Conservation (phyloP, 148 eudicot genomes). For the Nyssa sinensis region DNA sequence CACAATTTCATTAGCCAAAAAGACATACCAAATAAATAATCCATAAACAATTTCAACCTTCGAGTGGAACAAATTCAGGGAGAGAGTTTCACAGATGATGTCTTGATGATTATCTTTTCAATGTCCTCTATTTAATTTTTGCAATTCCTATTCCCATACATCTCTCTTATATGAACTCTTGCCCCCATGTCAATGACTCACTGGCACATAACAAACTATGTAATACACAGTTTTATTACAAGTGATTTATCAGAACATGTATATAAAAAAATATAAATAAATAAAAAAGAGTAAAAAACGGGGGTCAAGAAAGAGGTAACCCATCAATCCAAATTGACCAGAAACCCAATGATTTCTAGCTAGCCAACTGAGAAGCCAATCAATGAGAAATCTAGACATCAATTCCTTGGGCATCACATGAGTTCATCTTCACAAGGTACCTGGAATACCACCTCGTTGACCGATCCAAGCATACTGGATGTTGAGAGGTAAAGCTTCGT, state of each 20-base stretch:
- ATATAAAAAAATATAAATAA: too few relatives aligned
- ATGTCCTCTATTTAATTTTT: neutral
- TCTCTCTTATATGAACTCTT: neutral
- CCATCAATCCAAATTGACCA: slow-evolving; percentile 8
- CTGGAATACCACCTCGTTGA: neutral
- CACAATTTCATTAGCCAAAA: too few relatives aligned
- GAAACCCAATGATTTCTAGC: neutral
- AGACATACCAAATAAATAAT: too few relatives aligned
- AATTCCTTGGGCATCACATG: neutral
- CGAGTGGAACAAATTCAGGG: too few relatives aligned
- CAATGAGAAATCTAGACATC: neutral
- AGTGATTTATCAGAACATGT: neutral
- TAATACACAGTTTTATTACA: neutral
- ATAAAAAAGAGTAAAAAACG: too few relatives aligned
- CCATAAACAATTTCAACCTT: too few relatives aligned
- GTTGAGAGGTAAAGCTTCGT: neutral
- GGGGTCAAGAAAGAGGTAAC: neutral
- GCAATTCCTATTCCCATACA: neutral
- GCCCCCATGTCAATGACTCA: neutral
- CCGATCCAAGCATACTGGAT: neutral
- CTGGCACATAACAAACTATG: neutral
- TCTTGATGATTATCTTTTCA: neutral
- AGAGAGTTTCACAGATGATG: too few relatives aligned
- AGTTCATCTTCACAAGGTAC: neutral
- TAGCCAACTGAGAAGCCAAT: neutral